These are phyloP conservation scores for Daedaleopsis sinensis DNA, from an alignment of 768 basidiomycete species.

Conservation along the genomic window DNA sequence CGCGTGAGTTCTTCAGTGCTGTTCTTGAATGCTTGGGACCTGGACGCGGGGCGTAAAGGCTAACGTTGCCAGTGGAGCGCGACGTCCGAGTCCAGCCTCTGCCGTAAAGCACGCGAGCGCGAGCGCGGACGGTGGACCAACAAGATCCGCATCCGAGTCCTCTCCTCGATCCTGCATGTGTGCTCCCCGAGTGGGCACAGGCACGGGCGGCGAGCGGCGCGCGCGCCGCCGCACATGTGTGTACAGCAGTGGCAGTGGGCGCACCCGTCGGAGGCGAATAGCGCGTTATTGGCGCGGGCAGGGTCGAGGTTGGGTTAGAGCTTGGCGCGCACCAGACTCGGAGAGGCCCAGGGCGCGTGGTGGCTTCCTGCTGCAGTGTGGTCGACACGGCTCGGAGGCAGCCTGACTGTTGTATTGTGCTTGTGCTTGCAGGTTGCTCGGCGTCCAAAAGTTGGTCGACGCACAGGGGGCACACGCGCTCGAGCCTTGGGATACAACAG, in stretches of 20 bases:
- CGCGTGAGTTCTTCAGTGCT: no score
- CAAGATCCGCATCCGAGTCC: no score
- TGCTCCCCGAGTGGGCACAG: not conserved
- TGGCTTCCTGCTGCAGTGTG: not conserved
- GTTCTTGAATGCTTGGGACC: no score
- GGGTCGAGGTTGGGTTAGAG: not conserved
- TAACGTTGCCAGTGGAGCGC: no score
- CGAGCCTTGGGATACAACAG: not conserved
- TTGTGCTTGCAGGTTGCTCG: not conserved
- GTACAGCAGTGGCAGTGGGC: no score
- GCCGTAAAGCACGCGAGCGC: conserved; percentile 16
- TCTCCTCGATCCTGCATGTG: conserved; percentile 4
- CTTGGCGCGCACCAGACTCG: not conserved
- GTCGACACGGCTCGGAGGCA: not conserved
- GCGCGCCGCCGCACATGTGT: not conserved
- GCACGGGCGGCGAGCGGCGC: no score
- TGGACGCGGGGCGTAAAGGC: no score
- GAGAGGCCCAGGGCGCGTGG: no score
- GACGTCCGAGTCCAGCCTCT: not conserved
- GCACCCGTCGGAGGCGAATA: not conserved
- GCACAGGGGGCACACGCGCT: not conserved
- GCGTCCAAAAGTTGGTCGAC: not conserved
- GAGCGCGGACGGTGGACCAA: conserved; percentile 13
- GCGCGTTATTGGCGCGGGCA: no score
- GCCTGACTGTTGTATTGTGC: not conserved